Evolutionary conservation across 164 flowering plant genomes (phyloP), one percentile per base, ranked within the genome.

Genomic region (Vitis cinerea): DNA sequence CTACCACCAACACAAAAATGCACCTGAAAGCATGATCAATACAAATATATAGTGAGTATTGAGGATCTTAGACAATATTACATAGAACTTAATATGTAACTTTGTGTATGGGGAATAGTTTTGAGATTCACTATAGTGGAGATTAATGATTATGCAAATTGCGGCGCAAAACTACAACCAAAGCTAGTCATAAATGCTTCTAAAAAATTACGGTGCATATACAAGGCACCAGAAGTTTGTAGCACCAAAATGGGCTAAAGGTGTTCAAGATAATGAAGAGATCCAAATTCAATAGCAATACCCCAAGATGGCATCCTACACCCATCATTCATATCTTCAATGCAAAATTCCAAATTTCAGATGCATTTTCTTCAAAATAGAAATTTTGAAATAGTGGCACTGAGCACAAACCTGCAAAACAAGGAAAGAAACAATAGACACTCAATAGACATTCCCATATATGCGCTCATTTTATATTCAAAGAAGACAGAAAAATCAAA

Each of bases 401-500:
- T 31, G 16, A 50, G 54, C 23, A 60, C 10, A 69, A 23, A 61
- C 61, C 71, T 60, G 71, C 64, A 58, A 59, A 64, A 17, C 27
- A n/a, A 27, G 13, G 29, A 64, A 48, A 50, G 7, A 55, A 47
- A 16, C 37, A 60, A 57, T 1, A 19, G n/a, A 50, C 12, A 59
- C 59, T 64, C 65, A 64, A 27, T 64, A 31, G 19, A 47, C 57
- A 47, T 19, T 59, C 5, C 8, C 13, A 37, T 14, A 55, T 29
- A 6, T 55, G 10, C 12, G 12, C 27, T 52, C 49, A 55, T 7
- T 51, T 7, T 4, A 50, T 37, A 37, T 2, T 37, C 7, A 6
- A 37, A 37, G 44, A 37, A 4, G 0, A 37, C 4, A 37, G 44
- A 37, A 37, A 37, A 37, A 37, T 37, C 44, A 37, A 3, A 37